A percentile compares a stretch with the other conserved stretches of the same genome.
Evolutionary conservation across 306 rosid genomes (phyloP).

Genomic region (Castanea sativa): DNA sequence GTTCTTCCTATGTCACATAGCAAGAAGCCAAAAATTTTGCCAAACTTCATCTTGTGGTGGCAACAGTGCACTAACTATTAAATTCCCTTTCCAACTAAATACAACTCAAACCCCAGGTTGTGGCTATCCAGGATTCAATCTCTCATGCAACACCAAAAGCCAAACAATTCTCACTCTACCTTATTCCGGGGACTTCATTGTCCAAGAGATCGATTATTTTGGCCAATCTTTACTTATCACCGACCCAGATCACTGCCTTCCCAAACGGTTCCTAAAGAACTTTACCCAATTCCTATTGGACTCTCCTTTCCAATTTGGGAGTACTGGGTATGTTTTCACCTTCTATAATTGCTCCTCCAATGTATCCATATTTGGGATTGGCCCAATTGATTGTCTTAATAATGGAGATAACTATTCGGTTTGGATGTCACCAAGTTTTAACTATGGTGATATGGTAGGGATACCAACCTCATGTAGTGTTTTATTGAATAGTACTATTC

Average conservation of each 20-base stretch:
- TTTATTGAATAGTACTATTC: conserved; percentile 19
- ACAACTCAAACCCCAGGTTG: neutral
- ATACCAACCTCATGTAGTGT: conserved; percentile 21
- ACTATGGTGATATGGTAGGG: neutral
- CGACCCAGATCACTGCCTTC: conserved; percentile 35
- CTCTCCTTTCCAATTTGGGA: conserved; percentile 27
- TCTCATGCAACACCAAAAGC: conserved; percentile 17
- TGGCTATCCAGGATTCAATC: conserved; percentile 16
- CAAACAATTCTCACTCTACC: conserved; percentile 32
- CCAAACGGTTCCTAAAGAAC: conserved; percentile 10
- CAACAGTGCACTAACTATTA: neutral
- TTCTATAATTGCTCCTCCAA: conserved; percentile 43
- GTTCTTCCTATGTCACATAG: neutral
- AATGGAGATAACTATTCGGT: conserved; percentile 1
- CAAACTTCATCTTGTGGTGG: neutral
- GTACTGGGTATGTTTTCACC: conserved; percentile 8
- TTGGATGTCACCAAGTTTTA: neutral
- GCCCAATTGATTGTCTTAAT: conserved; percentile 30
- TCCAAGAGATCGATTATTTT: conserved; percentile 6
- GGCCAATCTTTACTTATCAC: neutral
- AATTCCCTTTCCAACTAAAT: neutral
- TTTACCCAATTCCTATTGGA: conserved; percentile 1
- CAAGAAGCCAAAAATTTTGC: neutral
- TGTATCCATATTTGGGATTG: neutral
- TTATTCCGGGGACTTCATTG: conserved; percentile 14